phyloP scores from a whole-genome alignment of 495 filamentous ascomycete genomes.

The Penicillium cinerascens region DNA sequence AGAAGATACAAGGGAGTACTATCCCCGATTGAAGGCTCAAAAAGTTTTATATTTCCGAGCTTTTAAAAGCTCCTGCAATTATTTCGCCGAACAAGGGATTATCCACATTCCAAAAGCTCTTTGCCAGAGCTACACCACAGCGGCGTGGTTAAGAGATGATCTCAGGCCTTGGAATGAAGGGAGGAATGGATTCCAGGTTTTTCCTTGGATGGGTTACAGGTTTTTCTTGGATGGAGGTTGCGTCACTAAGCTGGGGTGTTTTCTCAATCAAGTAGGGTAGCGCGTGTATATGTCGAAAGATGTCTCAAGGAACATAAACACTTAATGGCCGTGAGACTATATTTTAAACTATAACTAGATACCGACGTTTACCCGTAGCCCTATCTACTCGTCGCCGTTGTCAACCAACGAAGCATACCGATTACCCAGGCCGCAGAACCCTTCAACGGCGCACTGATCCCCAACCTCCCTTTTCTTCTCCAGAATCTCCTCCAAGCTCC shows the following conservation, averaged over 20 bases:
- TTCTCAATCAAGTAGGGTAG: neutral
- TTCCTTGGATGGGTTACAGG: conserved; percentile 17
- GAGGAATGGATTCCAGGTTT: conserved; percentile 17
- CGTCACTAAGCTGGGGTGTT: neutral
- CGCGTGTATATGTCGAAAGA: neutral
- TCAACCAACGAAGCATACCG: conserved; percentile 29
- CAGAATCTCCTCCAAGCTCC: conserved; percentile 53
- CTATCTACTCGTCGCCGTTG: conserved; percentile 5
- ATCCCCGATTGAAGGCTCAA: neutral
- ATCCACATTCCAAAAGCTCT: conserved; percentile 19
- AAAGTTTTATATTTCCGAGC: conserved; percentile 5
- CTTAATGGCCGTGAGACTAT: neutral
- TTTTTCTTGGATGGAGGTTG: neutral
- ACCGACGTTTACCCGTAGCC: conserved; percentile 4
- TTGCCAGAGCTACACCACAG: neutral
- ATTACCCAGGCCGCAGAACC: conserved; percentile 34
- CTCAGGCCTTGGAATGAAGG: conserved; percentile 23
- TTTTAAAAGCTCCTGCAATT: conserved; percentile 4
- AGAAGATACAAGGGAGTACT: neutral
- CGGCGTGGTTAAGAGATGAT: conserved; percentile 12
- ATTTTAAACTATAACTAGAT: no score
- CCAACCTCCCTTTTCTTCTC: conserved; percentile 24
- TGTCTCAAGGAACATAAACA: neutral
- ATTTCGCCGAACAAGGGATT: conserved; percentile 21
- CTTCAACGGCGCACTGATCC: conserved; percentile 19